A percentile compares a stretch with the other conserved stretches of the same genome.
Conservation (phyloP, 1,284 basidiomycete species). For the Irpex sp. region DNA sequence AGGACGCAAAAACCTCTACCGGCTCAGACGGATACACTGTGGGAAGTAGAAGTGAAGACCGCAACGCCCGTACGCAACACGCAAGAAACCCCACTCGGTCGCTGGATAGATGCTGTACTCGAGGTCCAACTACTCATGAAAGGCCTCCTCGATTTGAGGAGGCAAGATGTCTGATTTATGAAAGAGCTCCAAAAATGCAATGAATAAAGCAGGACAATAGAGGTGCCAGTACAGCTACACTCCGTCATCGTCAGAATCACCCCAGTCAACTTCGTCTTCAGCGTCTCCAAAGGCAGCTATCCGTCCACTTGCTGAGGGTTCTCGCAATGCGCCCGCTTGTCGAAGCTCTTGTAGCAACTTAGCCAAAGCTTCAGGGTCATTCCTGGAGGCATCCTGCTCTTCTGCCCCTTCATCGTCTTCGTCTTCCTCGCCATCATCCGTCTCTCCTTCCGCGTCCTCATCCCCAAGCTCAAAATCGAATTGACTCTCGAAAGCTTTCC, state of each 20-base stretch:
- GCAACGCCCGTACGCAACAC: slow-evolving; percentile 68
- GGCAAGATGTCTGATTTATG: slow-evolving; percentile 48
- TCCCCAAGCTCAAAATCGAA: slow-evolving; percentile 20
- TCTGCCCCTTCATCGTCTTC: slow-evolving; percentile 11
- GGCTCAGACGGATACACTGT: slow-evolving; percentile 67
- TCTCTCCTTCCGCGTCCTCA: slow-evolving; percentile 27
- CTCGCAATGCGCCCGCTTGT: slow-evolving; percentile 32
- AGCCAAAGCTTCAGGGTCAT: slow-evolving; percentile 40
- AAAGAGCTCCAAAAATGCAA: background rate
- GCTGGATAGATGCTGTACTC: slow-evolving; percentile 63
- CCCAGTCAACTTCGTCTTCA: slow-evolving; percentile 60
- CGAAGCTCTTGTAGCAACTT: slow-evolving; percentile 46
- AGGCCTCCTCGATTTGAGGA: slow-evolving; percentile 63
- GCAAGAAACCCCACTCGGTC: slow-evolving; percentile 57
- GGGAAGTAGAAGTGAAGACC: slow-evolving; percentile 81
- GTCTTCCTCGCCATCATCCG: slow-evolving; percentile 32
- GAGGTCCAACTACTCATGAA: slow-evolving; percentile 79
- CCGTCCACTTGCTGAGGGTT: slow-evolving; percentile 20
- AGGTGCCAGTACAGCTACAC: background rate
- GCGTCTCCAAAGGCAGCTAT: slow-evolving; percentile 28
- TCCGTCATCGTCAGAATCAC: slow-evolving; percentile 41
- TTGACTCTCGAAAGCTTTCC: background rate
- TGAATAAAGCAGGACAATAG: too few species aligned
- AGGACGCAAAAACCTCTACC: slow-evolving; percentile 68
- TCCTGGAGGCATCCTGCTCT: slow-evolving; percentile 19